Base-by-base conservation (phyloP, 805 yeast species). In the Pichia nanzhaoensis region DNA sequence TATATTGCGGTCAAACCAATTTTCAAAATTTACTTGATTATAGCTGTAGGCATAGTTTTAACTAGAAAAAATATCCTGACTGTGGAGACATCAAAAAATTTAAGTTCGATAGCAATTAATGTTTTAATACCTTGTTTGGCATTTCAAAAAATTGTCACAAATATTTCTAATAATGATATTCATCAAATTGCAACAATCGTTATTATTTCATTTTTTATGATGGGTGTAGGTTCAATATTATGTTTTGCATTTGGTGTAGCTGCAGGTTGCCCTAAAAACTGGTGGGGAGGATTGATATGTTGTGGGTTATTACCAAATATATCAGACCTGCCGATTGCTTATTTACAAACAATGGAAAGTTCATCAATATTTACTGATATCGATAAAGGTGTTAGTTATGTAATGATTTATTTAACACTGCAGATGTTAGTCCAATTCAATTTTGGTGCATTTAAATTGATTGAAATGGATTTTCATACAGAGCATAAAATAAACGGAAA, bases 241-340 rank as follows among this genome's bases (percentile, higher is more conserved):
- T 51, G 53, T 18, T 54, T 54, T 34, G 50, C 57, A 1, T 47
- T 69, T 2, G 87, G 87, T 3, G 66, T 68, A 0, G 48, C 62
- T 0, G 68, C 70, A 43, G 79, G 78, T 3, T 75, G 77, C 6
- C 95, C 95, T 2, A 73, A 71, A 47, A 66, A 74, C 33, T 87
- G 93, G 91, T 65, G 73, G 31, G 91, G 95, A 45, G 95, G 95
- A 0, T 30, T 53, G 6, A 51, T 83, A 5, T 74, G 82, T 19
- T 86, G 84, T 12, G 87, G 91, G 0, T 67, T 84, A 27, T 78
- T 86, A 55, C 88, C 89, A 32, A 87, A 87, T 57, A 79, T 82
- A 36, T 76, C 88, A 14, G 95, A 87, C 64, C 68, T 87, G 44
- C 95, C 95, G 0, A 84, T 87, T 54, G 95, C 95, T 0, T 88